These are phyloP conservation scores for Aureobasidium mangrovei DNA, from an alignment of 2,329 filamentous ascomycete species.

Conservation along the genomic window DNA sequence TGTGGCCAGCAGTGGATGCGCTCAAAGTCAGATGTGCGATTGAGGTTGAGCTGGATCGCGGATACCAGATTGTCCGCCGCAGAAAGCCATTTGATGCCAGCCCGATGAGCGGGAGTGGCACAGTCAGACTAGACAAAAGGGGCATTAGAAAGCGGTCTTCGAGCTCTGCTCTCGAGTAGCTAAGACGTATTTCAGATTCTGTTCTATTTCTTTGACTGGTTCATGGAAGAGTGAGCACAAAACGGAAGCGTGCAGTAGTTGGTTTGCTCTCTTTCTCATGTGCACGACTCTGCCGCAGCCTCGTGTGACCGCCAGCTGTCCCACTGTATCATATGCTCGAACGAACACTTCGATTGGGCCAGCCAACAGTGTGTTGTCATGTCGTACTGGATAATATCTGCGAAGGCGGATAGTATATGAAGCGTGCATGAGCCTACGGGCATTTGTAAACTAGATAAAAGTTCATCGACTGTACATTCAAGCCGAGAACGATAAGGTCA, in stretches of 20 bases:
- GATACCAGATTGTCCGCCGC: slow-evolving; percentile 70
- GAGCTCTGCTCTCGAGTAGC: slow-evolving; percentile 3
- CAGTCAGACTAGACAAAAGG: slow-evolving; percentile 4
- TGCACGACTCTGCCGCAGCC: neutral
- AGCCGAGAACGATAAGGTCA: too few species aligned
- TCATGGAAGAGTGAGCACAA: neutral
- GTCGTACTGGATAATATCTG: too few species aligned
- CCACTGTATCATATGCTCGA: neutral
- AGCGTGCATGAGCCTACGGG: too few species aligned
- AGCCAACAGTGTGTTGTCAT: too few species aligned
- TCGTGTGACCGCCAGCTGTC: neutral
- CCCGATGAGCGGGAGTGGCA: neutral
- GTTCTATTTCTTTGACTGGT: neutral
- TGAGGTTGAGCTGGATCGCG: slow-evolving; percentile 78
- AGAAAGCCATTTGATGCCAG: slow-evolving; percentile 35
- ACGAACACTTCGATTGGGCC: too few species aligned
- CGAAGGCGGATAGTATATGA: too few species aligned
- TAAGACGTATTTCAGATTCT: neutral
- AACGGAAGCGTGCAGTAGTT: neutral
- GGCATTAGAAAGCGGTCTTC: slow-evolving; percentile 3
- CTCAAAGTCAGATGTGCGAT: slow-evolving; percentile 74
- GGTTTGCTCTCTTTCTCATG: neutral
- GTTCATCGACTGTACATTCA: too few species aligned
- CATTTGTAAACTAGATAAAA: too few species aligned
- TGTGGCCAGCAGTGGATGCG: slow-evolving; percentile 83